Base-by-base conservation (phyloP, 2,329 filamentous ascomycete genomes). In the Fusarium liriodendri region DNA sequence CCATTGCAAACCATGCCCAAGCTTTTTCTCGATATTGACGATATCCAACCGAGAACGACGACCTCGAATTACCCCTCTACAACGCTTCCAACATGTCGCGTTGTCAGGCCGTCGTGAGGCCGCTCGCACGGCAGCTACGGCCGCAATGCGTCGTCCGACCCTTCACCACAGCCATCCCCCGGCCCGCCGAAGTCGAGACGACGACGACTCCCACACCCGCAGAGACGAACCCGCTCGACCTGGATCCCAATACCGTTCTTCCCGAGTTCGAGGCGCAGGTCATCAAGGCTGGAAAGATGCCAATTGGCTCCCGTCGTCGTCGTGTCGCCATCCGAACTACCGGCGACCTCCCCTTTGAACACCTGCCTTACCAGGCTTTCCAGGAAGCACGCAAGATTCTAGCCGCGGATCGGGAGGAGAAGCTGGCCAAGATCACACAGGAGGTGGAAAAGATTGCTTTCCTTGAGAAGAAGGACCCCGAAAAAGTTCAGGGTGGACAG, bases 281-380 rank as follows among this genome's bases (percentile, higher is more conserved):
- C 63, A 85, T 95, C 79, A 90, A 89, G 80, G 85, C 89, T 74
- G 92, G 94, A 64, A 88, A 91, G 52, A 87, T 90, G 71, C 95
- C 94, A 62, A 87, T 98, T 78, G 95, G 95, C 60, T 97, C 95
- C 54, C 91, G 95, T 77, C 91, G 95, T 87, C 92, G 95, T 72
- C 92, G 96, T 81, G 90, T 91, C 32, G 93, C 93, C 32, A 83
- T 95, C 70, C 90, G 88, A 79, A 89, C 85, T 77, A 89, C 85
- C 40, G 84, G 88, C 71, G 89, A 92, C 78, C 85, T 98, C 59
- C 95, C 95, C 29, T 98, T 99, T 81, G 95, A 98, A 86, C 93
- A 96, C 81, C 87, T 99, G 76, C 97, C 97, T 20, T 99, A 97
- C 85, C 96, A 98, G 88, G 97, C 94, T 84, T 99, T 98, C 86